Evolutionary conservation across 2,329 filamentous ascomycete species (phyloP).

Genomic region (Gnomoniopsis sp.): DNA sequence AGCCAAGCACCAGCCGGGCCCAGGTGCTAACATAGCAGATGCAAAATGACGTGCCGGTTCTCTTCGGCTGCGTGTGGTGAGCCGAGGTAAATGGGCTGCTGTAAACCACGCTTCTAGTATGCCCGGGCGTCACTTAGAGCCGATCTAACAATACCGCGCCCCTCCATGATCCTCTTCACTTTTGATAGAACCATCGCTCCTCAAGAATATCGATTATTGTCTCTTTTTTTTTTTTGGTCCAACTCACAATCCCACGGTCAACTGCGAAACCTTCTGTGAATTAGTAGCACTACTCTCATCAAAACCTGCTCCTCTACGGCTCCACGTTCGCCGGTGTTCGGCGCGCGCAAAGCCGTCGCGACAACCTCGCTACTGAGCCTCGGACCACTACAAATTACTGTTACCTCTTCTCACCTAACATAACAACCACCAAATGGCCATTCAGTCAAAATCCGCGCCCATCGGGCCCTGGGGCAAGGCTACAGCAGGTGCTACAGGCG

Average conservation of each 20-base stretch:
- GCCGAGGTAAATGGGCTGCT: slow-evolving; percentile 1
- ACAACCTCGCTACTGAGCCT: slow-evolving; percentile 43
- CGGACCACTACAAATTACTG: slow-evolving; percentile 33
- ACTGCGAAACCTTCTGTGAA: not conserved
- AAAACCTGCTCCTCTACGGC: not conserved
- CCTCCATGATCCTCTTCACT: not conserved
- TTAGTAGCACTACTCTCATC: not conserved
- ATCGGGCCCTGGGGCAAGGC: slow-evolving; percentile 92
- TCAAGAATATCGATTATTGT: not conserved
- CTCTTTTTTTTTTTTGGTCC: not conserved
- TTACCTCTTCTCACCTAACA: not conserved
- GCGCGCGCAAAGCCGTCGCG: slow-evolving; percentile 7
- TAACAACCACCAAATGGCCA: slow-evolving; percentile 50
- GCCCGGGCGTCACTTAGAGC: not conserved
- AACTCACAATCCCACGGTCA: not conserved
- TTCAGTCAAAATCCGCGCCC: slow-evolving; percentile 60
- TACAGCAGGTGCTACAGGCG: slow-evolving; percentile 86
- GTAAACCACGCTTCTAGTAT: not conserved
- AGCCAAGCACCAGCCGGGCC: not conserved
- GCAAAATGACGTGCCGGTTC: not conserved
- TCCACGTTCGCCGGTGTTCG: slow-evolving; percentile 16
- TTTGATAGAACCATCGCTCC: not conserved
- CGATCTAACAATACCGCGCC: not conserved
- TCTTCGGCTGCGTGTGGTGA: slow-evolving; percentile 2
- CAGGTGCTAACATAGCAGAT: not conserved